Percentiles rank a stretch among this genome's conserved stretches.
Conservation (phyloP, 164 flowering plant genomes). For the Tetracentron sinense region DNA sequence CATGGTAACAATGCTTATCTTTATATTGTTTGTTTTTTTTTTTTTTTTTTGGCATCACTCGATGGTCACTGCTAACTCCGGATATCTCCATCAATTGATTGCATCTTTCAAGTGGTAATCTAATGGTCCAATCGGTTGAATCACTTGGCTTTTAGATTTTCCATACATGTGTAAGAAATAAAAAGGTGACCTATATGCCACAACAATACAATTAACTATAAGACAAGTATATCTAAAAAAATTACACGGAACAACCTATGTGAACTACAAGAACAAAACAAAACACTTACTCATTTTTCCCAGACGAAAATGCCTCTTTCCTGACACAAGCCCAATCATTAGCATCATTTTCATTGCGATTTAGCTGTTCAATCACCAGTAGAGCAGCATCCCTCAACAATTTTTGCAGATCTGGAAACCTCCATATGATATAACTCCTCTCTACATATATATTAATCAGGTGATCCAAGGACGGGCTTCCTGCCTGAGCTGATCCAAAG, state of each 20-base stretch:
- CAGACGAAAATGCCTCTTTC: slow-evolving; percentile 81
- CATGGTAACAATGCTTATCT: too few species aligned
- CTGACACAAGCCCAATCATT: slow-evolving; percentile 85
- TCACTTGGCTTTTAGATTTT: too few species aligned
- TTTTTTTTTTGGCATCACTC: too few species aligned
- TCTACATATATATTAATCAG: slow-evolving; percentile 75
- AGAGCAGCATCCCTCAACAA: slow-evolving; percentile 62
- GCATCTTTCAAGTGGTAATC: too few species aligned
- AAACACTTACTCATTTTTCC: slow-evolving; percentile 76
- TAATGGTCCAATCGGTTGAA: too few species aligned
- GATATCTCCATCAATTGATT: too few species aligned
- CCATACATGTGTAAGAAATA: too few species aligned
- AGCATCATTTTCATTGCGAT: slow-evolving; percentile 44
- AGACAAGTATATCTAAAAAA: neutral
- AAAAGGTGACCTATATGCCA: too few species aligned
- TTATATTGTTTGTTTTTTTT: too few species aligned
- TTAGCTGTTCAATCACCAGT: slow-evolving; percentile 51
- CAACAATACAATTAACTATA: too few species aligned
- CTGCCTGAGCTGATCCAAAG: slow-evolving; percentile 56
- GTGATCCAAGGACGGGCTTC: slow-evolving; percentile 81
- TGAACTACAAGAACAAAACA: neutral
- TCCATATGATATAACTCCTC: slow-evolving; percentile 77
- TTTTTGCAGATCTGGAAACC: slow-evolving; percentile 85
- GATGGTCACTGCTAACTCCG: too few species aligned
- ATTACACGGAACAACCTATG: neutral